These are phyloP conservation scores for Phialemoniopsis sp. DNA, from an alignment of 2,329 filamentous ascomycete species.

Conservation along the genomic window DNA sequence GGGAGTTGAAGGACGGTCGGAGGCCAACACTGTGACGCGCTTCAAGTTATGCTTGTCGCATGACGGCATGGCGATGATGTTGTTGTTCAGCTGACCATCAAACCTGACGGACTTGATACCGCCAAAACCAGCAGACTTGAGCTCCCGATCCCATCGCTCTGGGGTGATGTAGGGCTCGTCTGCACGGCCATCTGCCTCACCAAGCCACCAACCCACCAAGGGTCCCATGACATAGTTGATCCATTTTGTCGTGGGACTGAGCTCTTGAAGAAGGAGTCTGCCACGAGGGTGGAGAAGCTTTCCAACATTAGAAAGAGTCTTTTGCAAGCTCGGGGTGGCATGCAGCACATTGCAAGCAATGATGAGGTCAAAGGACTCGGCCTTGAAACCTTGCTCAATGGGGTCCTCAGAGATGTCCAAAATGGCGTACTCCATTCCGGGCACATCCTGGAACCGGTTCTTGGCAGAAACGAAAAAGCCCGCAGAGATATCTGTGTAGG, in stretches of 20 bases:
- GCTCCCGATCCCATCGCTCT: too few relatives aligned
- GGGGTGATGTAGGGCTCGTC: not conserved
- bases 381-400: not conserved
- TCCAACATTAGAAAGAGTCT: not conserved
- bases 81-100: too few relatives aligned
- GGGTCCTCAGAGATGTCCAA: not conserved
- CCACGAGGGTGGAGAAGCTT: not conserved
- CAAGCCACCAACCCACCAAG: conserved; percentile 1
- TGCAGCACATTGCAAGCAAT: not conserved
- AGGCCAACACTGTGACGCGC: conserved; percentile 1
- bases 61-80: too few relatives aligned
- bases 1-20: not conserved
- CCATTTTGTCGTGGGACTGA: not conserved
- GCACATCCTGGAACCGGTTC: not conserved
- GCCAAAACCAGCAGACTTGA: too few relatives aligned
- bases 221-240: not conserved
- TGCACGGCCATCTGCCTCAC: not conserved
- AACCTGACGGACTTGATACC: too few relatives aligned
- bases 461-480: not conserved
- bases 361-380: conserved; percentile 1
- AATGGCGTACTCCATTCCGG: not conserved
- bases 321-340: not conserved
- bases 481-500: not conserved
- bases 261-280: not conserved
- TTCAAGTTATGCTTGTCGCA: not conserved